These are phyloP conservation scores for Pecoramyces ruminantium DNA, from an alignment of 192 early-diverging fungal species.

Conservation along the genomic window DNA sequence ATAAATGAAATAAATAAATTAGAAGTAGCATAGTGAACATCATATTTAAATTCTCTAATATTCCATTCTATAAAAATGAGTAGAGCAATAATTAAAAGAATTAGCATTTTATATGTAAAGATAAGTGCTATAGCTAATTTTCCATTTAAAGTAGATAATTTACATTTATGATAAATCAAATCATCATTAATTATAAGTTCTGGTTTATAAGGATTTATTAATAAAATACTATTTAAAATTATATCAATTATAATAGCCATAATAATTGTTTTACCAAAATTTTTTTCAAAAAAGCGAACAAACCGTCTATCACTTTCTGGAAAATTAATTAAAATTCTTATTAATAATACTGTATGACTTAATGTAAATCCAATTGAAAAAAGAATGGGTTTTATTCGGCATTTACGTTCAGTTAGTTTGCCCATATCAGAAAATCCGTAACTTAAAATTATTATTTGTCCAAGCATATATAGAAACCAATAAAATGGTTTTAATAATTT, in stretches of 20 bases:
- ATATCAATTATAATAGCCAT: neutral
- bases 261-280: neutral
- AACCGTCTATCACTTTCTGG: too few species aligned
- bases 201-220: neutral
- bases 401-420: neutral
- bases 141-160: neutral
- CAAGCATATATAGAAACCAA: neutral
- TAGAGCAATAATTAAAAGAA: neutral
- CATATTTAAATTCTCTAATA: neutral
- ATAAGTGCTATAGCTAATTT: neutral
- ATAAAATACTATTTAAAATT: neutral
- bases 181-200: neutral
- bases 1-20: neutral
- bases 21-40: neutral
- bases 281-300: too few species aligned
- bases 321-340: too few species aligned
- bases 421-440: neutral
- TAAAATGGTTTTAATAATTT: neutral
- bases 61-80: neutral
- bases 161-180: neutral
- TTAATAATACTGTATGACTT: neutral
- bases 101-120: neutral
- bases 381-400: neutral
- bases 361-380: neutral
- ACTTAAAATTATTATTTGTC: neutral